phyloP scores from a whole-genome alignment of 768 basidiomycete species.

The Collybia sordida region DNA sequence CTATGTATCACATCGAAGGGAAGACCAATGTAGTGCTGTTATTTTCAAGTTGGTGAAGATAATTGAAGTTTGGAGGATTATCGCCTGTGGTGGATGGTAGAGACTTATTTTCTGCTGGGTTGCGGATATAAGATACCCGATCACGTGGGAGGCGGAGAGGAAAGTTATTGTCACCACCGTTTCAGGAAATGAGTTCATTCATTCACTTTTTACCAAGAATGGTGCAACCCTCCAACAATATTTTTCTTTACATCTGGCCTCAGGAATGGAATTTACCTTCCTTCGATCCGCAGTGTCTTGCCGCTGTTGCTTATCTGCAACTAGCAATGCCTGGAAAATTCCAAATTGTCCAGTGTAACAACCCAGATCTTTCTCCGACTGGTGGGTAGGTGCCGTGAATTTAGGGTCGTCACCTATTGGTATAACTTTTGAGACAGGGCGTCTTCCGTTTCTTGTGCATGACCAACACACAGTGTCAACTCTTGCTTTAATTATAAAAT shows the following conservation, averaged over 20 bases:
- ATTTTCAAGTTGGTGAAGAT: too few species aligned
- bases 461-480: constrained; percentile 49
- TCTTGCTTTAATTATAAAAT: constrained; percentile 62
- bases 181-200: too few species aligned
- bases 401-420: constrained; percentile 1
- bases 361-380: constrained; percentile 72
- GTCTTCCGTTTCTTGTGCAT: constrained; percentile 70
- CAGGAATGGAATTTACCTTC: constrained; percentile 64
- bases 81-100: too few species aligned
- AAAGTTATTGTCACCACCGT: too few species aligned
- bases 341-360: constrained; percentile 55
- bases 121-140: too few species aligned
- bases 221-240: constrained; percentile 12
- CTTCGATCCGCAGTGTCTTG: constrained; percentile 63
- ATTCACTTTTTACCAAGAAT: background rate
- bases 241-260: constrained; percentile 69
- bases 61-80: too few species aligned
- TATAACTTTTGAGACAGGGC: constrained; percentile 43
- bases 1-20: too few species aligned
- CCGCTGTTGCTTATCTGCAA: constrained; percentile 69
- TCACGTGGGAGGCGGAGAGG: too few species aligned
- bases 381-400: constrained; percentile 45
- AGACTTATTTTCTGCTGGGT: too few species aligned
- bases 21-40: too few species aligned
- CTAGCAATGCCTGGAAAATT: constrained; percentile 69